Evolutionary conservation across 2,329 filamentous ascomycete species (phyloP).

Genomic region (Didymella pomorum): DNA sequence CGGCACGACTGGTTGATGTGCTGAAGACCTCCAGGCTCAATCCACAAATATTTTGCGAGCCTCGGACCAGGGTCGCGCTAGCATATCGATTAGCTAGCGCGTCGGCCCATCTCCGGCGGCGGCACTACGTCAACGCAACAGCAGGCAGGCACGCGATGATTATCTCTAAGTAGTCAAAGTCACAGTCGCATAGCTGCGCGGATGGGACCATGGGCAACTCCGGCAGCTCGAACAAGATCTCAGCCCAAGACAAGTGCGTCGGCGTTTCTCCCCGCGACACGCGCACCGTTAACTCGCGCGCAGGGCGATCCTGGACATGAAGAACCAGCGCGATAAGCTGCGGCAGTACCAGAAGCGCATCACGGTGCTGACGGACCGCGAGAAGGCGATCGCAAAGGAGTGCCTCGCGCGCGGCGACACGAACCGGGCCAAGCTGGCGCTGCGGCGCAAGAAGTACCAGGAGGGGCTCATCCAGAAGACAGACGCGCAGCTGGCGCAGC

Average conservation of each 20-base stretch:
- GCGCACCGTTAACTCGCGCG: constrained; percentile 17
- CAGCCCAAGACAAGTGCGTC: constrained; percentile 84
- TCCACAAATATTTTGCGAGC: constrained; percentile 37
- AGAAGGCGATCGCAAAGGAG: constrained; percentile 84
- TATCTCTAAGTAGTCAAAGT: no score
- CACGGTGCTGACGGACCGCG: constrained; percentile 81
- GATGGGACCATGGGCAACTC: constrained; percentile 68
- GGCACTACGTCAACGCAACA: constrained; percentile 35
- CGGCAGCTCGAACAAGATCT: constrained; percentile 70
- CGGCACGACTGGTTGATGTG: background rate
- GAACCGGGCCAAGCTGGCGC: constrained; percentile 80
- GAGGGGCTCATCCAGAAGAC: constrained; percentile 88
- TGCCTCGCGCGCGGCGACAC: constrained; percentile 84
- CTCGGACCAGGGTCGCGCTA: constrained; percentile 14
- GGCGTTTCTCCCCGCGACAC: background rate
- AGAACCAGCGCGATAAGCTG: constrained; percentile 95
- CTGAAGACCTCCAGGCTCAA: background rate
- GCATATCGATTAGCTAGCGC: constrained; percentile 45
- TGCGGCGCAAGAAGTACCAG: constrained; percentile 97
- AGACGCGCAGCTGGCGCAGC: constrained; percentile 89
- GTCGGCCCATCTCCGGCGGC: constrained; percentile 16
- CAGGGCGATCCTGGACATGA: constrained; percentile 96
- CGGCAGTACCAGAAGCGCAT: constrained; percentile 96
- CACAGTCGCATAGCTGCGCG: constrained; percentile 10
- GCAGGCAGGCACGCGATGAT: constrained; percentile 30